Percentiles rank a stretch among this genome's conserved stretches.
phyloP scores from a whole-genome alignment of 805 yeast species.

The Torulaspora delbrueckii region DNA sequence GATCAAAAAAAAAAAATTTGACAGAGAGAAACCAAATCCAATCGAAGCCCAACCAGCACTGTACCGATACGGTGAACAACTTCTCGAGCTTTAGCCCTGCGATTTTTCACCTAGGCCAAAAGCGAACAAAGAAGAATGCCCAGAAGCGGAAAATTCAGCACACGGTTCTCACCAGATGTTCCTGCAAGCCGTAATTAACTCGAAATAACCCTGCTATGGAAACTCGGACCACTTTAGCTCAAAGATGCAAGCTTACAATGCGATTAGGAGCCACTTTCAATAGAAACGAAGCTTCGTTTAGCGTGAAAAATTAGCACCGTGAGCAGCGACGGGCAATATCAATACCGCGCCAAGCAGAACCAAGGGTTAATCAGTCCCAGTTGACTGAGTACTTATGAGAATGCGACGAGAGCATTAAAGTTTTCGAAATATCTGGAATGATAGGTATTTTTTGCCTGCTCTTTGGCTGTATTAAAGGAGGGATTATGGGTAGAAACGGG shows the following conservation, averaged over 20 bases:
- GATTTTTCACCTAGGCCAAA: neutral
- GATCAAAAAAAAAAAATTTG: neutral
- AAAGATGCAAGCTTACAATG: neutral
- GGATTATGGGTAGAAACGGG: no score
- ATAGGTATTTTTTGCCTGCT: no score
- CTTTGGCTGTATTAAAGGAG: no score
- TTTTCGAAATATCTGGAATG: no score
- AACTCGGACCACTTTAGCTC: neutral
- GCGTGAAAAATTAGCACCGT: neutral
- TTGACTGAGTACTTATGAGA: no score
- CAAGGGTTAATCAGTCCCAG: no score
- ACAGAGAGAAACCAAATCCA: neutral
- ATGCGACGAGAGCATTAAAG: no score
- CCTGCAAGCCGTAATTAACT: neutral
- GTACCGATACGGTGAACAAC: neutral
- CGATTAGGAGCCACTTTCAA: neutral
- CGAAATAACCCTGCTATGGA: neutral
- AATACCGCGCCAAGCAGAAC: no score
- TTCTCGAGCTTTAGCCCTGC: neutral
- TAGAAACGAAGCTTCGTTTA: neutral
- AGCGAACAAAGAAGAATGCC: conserved; percentile 3
- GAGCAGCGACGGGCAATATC: neutral
- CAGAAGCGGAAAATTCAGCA: neutral
- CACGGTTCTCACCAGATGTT: neutral
- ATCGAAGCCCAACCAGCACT: neutral